Evolutionary conservation across 2,329 filamentous ascomycete species (phyloP), one percentile per base, ranked within the genome.

Genomic region (Ophiocordyceps unilateralis): DNA sequence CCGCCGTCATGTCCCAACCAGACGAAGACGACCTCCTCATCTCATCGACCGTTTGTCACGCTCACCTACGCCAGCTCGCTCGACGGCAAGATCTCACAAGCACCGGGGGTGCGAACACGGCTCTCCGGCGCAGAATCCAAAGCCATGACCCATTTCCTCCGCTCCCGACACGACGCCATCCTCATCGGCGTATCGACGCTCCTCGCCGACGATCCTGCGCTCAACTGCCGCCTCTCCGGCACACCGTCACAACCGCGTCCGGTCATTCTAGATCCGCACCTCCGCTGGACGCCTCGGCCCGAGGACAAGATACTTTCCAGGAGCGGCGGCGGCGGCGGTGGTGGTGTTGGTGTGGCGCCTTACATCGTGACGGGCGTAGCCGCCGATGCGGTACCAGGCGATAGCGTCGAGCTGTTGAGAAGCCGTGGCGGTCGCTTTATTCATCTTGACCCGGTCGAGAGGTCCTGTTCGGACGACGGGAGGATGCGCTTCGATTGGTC

Each of bases 21-120:
- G n/a, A n/a, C n/a, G n/a, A n/a, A n/a, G 23, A 32, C 15, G 24
- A 28, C 41, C n/a, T 26, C 23, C 5, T 23, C 34, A 17, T 17
- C n/a, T 20, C 4, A 21, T 2, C 51, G 56, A 10, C 66, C 67
- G 11, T 74, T 72, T 56, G 72, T 86, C 41, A 95, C 88, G 2
- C 69, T 95, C 36, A 95, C 89, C 12, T 96, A 88, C 60, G 89
- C 91, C 20, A 82, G 81, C 7, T 95, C 88, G 4, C 79, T 98
- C 50, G 89, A 96, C 64, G 81, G 82, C 36, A 75, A 78, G 43
- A 70, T 93, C 41, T 76, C 87, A 2, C 70, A 89, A 23, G 70
- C 79, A 0, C 85, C 86, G 0, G 87, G 87, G 14, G 69, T 77
- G n/a, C 83, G 82, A 50, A 96, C 89, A 2, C 68, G 74, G 0